Conservation (phyloP, 306 rosid species). For the Cucumis hystrix region DNA sequence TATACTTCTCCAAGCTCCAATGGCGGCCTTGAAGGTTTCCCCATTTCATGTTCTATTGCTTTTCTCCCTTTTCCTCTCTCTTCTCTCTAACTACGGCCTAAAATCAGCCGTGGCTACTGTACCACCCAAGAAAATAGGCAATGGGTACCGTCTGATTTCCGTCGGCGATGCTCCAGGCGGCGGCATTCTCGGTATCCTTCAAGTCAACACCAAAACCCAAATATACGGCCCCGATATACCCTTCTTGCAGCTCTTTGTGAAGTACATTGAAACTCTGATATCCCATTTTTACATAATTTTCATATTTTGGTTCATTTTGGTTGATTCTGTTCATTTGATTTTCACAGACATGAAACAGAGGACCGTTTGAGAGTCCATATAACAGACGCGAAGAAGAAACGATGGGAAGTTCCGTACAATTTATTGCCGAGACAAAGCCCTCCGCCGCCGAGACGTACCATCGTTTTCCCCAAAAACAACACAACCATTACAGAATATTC, state of each 20-base stretch:
- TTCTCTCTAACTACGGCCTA: slow-evolving; percentile 11
- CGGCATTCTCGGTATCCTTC: slow-evolving; percentile 57
- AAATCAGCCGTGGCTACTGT: slow-evolving; percentile 19
- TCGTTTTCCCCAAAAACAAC: slow-evolving; percentile 23
- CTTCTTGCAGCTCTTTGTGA: slow-evolving; percentile 53
- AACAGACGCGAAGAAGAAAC: slow-evolving; percentile 55
- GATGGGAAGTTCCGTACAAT: slow-evolving; percentile 91
- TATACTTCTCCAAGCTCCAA: neutral
- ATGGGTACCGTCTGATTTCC: slow-evolving; percentile 76
- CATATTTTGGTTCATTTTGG: neutral
- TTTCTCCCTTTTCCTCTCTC: slow-evolving; percentile 18
- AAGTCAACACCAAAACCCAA: slow-evolving; percentile 32
- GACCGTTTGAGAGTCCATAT: slow-evolving; percentile 76
- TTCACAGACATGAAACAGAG: slow-evolving; percentile 52
- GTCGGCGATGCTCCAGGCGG: slow-evolving; percentile 48
- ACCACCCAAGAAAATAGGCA: slow-evolving; percentile 40
- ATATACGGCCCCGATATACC: slow-evolving; percentile 75
- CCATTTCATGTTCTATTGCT: neutral
- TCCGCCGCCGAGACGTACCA: slow-evolving; percentile 29
- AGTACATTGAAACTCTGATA: slow-evolving; percentile 25
- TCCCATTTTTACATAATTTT: neutral
- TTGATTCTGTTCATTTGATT: neutral
- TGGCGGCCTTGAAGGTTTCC: neutral
- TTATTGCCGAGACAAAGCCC: slow-evolving; percentile 64
- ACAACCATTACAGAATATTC: slow-evolving; percentile 37